Base-by-base conservation (phyloP, 352 stramenopile genomes). In the Phytophthora multivora region DNA sequence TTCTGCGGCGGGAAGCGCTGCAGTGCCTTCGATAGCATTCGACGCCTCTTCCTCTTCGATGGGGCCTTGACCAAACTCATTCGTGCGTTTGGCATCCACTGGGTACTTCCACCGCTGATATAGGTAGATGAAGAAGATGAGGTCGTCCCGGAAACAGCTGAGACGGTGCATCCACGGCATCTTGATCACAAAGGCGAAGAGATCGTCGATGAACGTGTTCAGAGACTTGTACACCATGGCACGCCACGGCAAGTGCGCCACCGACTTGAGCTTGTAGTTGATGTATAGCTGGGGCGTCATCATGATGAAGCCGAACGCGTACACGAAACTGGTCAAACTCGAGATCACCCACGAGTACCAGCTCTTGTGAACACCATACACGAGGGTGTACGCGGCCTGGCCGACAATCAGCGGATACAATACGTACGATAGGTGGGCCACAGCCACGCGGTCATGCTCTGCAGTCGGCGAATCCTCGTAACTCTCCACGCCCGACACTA, bases 101-200 rank as follows among this genome's bases (percentile, higher is more conserved):
- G 89, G 91, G 68, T 98, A 98, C 51, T 97, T 98, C 88, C 91
- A 99, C 36, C 97, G 83, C 82, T 99, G 98, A 75, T 99, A 99
- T 8, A 99, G 74, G 79, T 99, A 99, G 54, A 99, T 96, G 71
- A 99, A 98, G 66, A 99, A 99, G 38, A 99, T 97, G 59, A 99
- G 83, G 75, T 99, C 98, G 71, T 99, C 98, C 45, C 98, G 88
- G 74, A 99, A 99, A 70, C 96, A 99, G 51, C 89, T 94, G 43
- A 99, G 84, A 45, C 98, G 84, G 62, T 99, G 97, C 96, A 99
- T 98, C 63, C 90, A 98, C 56, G 91, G 91, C 89, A 97, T 97
- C 30, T 92, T 82, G 60, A 98, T 95, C 16, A 98, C 76, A 51
- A 93, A 97, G 0, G 91, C 91, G 62, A 98, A 98, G 19, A 96